A percentile compares a stretch with the other conserved stretches of the same genome.
phyloP scores from a whole-genome alignment of 495 filamentous ascomycete genomes.

The Daldinia childiae region DNA sequence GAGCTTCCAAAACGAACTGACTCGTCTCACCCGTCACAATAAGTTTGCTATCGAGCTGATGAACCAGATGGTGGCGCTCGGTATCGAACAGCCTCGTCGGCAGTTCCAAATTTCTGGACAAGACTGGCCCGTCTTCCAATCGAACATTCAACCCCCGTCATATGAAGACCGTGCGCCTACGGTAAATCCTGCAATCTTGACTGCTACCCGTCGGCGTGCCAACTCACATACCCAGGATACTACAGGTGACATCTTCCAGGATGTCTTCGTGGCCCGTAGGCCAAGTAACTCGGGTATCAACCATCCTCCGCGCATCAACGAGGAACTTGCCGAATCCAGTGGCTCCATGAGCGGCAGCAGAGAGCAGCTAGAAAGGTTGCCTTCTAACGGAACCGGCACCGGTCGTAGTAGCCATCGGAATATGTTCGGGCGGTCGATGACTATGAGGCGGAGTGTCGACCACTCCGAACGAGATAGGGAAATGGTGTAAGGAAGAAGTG shows the following conservation, averaged over 20 bases:
- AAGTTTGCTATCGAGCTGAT: slow-evolving; percentile 96
- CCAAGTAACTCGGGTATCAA: slow-evolving; percentile 27
- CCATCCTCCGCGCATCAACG: slow-evolving; percentile 39
- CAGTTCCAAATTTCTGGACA: slow-evolving; percentile 71
- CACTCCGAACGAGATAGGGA: slow-evolving; percentile 36
- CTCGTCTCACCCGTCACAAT: slow-evolving; percentile 89
- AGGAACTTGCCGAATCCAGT: slow-evolving; percentile 32
- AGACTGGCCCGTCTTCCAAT: slow-evolving; percentile 61
- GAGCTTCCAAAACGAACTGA: slow-evolving; percentile 87
- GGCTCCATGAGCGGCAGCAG: slow-evolving; percentile 20
- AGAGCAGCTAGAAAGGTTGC: slow-evolving; percentile 25
- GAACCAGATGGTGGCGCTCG: slow-evolving; percentile 81
- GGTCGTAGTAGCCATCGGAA: slow-evolving; percentile 25
- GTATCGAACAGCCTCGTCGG: slow-evolving; percentile 86
- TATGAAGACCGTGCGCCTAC: slow-evolving; percentile 33
- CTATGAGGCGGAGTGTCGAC: slow-evolving; percentile 24
- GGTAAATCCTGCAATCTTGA: slow-evolving; percentile 40
- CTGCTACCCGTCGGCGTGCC: slow-evolving; percentile 44
- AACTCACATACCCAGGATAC: slow-evolving; percentile 36
- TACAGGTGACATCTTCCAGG: slow-evolving; percentile 43
- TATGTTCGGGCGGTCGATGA: slow-evolving; percentile 28
- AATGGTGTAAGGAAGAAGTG: slow-evolving; percentile 15
- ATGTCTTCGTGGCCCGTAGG: slow-evolving; percentile 43
- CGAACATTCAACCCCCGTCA: slow-evolving; percentile 49
- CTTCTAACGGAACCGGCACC: slow-evolving; percentile 28